phyloP scores from a whole-genome alignment of 2,329 filamentous ascomycete species.

The Intubia oerlemansii region DNA sequence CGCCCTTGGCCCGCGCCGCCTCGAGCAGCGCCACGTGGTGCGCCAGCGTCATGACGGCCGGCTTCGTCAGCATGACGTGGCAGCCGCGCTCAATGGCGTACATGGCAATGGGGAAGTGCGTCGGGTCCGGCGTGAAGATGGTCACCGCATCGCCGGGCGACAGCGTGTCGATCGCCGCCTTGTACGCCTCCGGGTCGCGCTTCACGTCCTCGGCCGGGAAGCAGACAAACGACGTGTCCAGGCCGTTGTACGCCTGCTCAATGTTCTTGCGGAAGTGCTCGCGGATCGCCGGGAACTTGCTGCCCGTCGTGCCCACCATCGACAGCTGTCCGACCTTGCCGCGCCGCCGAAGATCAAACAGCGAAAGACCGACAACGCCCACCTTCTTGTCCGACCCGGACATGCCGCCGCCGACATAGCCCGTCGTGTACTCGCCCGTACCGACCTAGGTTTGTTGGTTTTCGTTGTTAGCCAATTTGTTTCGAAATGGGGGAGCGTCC shows the following conservation, averaged over 20 bases:
- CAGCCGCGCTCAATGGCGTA: slow-evolving; percentile 77
- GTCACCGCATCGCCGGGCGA: slow-evolving; percentile 73
- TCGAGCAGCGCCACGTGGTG: slow-evolving; percentile 61
- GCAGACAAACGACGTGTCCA: slow-evolving; percentile 71
- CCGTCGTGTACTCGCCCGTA: slow-evolving; percentile 92
- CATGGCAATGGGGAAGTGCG: slow-evolving; percentile 76
- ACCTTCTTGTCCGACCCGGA: slow-evolving; percentile 92
- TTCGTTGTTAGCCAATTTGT: too few species aligned
- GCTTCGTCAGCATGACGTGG: slow-evolving; percentile 88
- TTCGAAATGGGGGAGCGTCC: too few species aligned
- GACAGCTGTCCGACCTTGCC: slow-evolving; percentile 71
- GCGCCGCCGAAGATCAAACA: slow-evolving; percentile 72
- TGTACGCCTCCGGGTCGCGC: slow-evolving; percentile 66
- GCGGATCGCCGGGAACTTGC: slow-evolving; percentile 78
- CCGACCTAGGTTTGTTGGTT: too few species aligned
- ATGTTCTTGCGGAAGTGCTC: slow-evolving; percentile 80
- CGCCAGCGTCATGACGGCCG: slow-evolving; percentile 64
- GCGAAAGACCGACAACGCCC: slow-evolving; percentile 72
- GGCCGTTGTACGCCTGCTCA: slow-evolving; percentile 63
- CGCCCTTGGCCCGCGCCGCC: slow-evolving; percentile 49
- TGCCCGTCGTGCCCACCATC: slow-evolving; percentile 80
- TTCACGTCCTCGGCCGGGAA: slow-evolving; percentile 49
- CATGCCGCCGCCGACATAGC: slow-evolving; percentile 66
- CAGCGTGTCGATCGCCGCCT: slow-evolving; percentile 67
- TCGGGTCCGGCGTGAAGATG: slow-evolving; percentile 88